Evolutionary conservation across 1,139 yeast species (phyloP), one percentile per base, ranked within the genome.

Genomic region (Scheffersomyces parashehatae): DNA sequence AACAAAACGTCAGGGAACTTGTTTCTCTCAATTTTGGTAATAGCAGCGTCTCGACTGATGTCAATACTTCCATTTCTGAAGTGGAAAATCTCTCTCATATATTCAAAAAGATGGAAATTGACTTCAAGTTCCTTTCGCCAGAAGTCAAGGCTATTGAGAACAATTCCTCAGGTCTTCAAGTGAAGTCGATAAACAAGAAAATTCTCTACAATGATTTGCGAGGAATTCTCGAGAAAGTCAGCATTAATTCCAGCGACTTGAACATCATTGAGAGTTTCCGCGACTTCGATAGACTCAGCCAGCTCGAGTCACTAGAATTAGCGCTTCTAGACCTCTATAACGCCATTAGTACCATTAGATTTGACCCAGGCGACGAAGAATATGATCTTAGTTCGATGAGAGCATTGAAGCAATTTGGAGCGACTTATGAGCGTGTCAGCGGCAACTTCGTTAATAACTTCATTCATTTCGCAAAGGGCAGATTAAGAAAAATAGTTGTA

Each of bases 81-180:
- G 83, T 95, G 51, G 84, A 83, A 34, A 77, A 79, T 45, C 72
- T 91, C 46, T 83, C 60, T 80, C 65, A 62, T 35, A 62, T 73
- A 9, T 75, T 75, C 58, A 72, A 70, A 48, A 67, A 62, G 41
- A 70, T 72, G 75, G 79, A 73, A 46, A 57, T 71, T 24, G 71
- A 67, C 43, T 70, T 74, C 48, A 68, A 65, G 42, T 55, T 64
- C 35, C 52, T 88, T 40, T 77, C 83, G 3, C 81, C 81, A 6
- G 93, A 87, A 47, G 81, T 90, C 41, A 76, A 79, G 38, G 78
- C 77, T 42, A 84, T 90, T 40, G 97, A 90, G 59, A 72, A 75
- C 36, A 88, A 87, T 56, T 83, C 90, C 1, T 82, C 84, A 54
- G 97, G 97, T 40, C 67, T 90, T 29, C 97, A 91, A 64, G 86